Evolutionary conservation across 2,329 filamentous ascomycete genomes (phyloP), one percentile per base, ranked within the genome.

Genomic region (Nothophaeocryptopus gaeumannii): DNA sequence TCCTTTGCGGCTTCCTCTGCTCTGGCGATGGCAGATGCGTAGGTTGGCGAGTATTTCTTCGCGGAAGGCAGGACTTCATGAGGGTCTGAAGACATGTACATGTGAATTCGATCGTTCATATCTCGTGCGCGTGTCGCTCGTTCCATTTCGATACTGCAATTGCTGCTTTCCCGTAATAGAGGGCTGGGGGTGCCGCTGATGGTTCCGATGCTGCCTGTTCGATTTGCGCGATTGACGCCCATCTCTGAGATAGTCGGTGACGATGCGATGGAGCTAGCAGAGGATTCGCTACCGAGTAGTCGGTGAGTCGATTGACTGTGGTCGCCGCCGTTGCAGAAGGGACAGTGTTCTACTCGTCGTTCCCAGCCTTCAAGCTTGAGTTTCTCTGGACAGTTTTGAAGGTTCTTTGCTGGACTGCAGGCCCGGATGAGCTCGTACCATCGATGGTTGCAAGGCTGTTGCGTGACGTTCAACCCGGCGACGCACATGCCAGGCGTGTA

Each of bases 341-440:
- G 75, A 58, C 75, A 77, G 56, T 67, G 67, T 41, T 72, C 68
- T 52, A 68, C 70, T 54, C 74, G 72, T 54, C 69, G 73, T 62
- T 78, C 75, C 75, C 75, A 78, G 44, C 75, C 75, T 54, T 73
- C 68, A 43, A 78, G 67, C 35, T 67, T 67, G 32, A 78, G 67
- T 59, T 71, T 73, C 52, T 67, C 65, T 3, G 67, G 60, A 59
- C 75, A 78, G 62, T 75, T 76, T 60, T 70, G 61, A 45, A 78
- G 72, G 57, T 77, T 72, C 59, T 65, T 69, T 40, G 66, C 65
- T 2, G 71, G 67, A 26, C 62, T 63, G 66, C 75, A 78, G 38
- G 73, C 63, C 33, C 69, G 67, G 31, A 72, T 63, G 26, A 78
- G 70, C 51, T 74, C 70, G 64, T 76, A 77, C 74, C 74, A 78